These are phyloP conservation scores for Skeletonema tropicum DNA, from an alignment of 108 stramenopile species.

Conservation along the genomic window DNA sequence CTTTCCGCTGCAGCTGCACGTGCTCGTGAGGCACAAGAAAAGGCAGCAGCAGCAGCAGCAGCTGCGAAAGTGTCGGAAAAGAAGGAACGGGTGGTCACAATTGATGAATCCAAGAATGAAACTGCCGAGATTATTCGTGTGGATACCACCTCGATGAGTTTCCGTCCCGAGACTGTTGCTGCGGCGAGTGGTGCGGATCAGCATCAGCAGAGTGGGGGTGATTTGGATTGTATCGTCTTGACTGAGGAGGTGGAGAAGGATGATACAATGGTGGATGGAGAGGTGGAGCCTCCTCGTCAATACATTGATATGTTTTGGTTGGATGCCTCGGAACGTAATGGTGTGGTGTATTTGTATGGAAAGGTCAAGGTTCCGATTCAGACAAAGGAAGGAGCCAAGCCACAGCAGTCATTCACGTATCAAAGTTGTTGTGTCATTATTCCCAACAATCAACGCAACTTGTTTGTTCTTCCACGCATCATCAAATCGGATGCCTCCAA, in stretches of 20 bases:
- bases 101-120: conserved; percentile 17
- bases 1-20: conserved; percentile 24
- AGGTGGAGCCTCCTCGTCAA: conserved; percentile 29
- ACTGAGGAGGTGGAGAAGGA: conserved; percentile 2
- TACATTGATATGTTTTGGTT: conserved; percentile 94
- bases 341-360: conserved; percentile 93
- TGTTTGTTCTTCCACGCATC: conserved; percentile 88
- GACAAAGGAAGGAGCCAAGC: conserved; percentile 17
- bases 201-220: neutral
- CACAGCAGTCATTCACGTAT: conserved; percentile 48
- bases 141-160: conserved; percentile 56
- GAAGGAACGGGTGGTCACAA: neutral
- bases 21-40: conserved; percentile 29
- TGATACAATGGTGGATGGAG: neutral
- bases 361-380: conserved; percentile 67
- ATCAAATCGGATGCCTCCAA: conserved; percentile 1
- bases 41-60: neutral
- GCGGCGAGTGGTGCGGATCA: conserved; percentile 25
- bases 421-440: conserved; percentile 91
- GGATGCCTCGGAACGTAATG: conserved; percentile 93
- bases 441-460: conserved; percentile 75
- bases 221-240: conserved; percentile 33
- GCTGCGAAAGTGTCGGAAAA: conserved; percentile 16
- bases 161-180: conserved; percentile 64
- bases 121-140: conserved; percentile 21